phyloP scores from a whole-genome alignment of 805 yeast species.

The Lipomyces starkeyi region DNA sequence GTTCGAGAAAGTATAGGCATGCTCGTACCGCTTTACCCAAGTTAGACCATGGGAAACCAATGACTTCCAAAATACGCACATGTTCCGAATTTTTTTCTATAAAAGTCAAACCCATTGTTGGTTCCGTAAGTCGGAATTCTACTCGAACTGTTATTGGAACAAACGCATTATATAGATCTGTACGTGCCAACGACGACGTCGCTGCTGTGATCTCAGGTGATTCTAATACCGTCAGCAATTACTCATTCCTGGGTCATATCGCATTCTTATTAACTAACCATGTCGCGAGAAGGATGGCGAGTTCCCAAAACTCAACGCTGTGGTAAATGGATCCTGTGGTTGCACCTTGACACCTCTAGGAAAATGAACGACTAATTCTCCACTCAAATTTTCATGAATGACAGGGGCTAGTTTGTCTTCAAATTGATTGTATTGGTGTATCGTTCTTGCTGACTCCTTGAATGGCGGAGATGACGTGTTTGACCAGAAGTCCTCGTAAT shows the following conservation, averaged over 20 bases:
- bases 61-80: constrained; percentile 15
- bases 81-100: constrained; percentile 50
- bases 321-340: constrained; percentile 54
- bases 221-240: background rate
- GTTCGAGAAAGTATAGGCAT: constrained; percentile 79
- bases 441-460: constrained; percentile 34
- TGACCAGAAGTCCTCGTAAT: constrained; percentile 60
- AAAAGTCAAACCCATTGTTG: constrained; percentile 77
- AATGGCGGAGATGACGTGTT: constrained; percentile 41
- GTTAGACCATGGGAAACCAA: background rate
- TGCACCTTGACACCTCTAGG: constrained; percentile 72
- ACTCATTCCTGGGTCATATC: background rate
- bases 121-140: constrained; percentile 66
- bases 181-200: constrained; percentile 41
- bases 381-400: constrained; percentile 60
- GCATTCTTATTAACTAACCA: constrained; percentile 7
- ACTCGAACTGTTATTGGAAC: constrained; percentile 77
- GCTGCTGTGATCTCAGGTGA: constrained; percentile 39
- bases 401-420: constrained; percentile 44
- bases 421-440: constrained; percentile 39
- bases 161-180: constrained; percentile 52
- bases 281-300: constrained; percentile 36
- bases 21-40: constrained; percentile 22
- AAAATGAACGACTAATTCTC: constrained; percentile 65
- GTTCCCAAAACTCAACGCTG: constrained; percentile 26